Base-by-base conservation (phyloP, 306 rosid species). In the Glycine latifolia region DNA sequence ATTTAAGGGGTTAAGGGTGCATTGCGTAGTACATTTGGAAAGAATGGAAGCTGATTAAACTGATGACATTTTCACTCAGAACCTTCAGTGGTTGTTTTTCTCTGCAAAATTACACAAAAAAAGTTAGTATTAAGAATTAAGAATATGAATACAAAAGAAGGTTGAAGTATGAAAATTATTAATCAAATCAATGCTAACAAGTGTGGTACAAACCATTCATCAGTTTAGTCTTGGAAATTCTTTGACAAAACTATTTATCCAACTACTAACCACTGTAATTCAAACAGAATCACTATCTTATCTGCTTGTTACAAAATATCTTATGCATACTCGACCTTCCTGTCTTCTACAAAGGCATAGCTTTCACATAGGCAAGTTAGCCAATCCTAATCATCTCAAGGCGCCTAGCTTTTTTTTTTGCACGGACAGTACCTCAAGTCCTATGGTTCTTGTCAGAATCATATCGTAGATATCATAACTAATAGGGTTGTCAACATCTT, bases 91-190 rank as follows among this genome's bases (percentile, higher is more conserved):
- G 44, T 54, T 73, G 80, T 68, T 78, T 65, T 85, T 89, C 82
- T 82, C 92, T 85, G 88, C 85, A 86, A 58, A 79, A 77, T 82
- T 46, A 53, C 73, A 77, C 13, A 83, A 49, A 31, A 50, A 48
- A 55, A 50, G 50, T 84, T 12, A 44, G 83, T 75, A 53, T 55
- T 6, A 61, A 62, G 63, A 49, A 62, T 37, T 37, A 26, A 26
- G 31, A 26, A 26, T 52, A 39, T 55, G 58, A 67, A 48, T 66
- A 39, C 59, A 39, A 48, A 54, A 7, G 59, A 56, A 8, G 73
- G 53, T 58, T 47, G 4, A 55, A 14, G 65, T 54, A 60, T 10
- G 63, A 39, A 4, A 66, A 49, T 75, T 26, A 73, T 53, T 73
- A 55, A 80, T 48, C 39, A 55, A 58, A 67, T 52, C 60, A 37